These are phyloP conservation scores for Fusarium buharicum DNA, from an alignment of 2,329 filamentous ascomycete genomes.

Conservation along the genomic window DNA sequence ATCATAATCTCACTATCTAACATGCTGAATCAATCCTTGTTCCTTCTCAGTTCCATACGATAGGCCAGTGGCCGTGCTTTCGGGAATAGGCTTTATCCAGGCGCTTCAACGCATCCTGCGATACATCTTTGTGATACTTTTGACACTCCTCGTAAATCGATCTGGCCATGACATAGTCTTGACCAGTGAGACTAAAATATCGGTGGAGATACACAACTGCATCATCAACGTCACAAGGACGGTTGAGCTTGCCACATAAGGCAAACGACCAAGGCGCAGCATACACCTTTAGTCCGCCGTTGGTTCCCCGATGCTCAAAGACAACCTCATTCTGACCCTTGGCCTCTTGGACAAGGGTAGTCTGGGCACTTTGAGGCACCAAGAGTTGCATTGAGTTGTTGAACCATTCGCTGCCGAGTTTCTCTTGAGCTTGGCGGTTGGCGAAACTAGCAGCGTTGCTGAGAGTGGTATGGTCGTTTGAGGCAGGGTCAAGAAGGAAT, in stretches of 20 bases:
- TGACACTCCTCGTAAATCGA: conserved; percentile 29
- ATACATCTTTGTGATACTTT: conserved; percentile 31
- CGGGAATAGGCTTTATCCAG: conserved; percentile 23
- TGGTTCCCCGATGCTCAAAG: conserved; percentile 30
- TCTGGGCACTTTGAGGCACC: conserved; percentile 25
- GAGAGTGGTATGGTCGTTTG: conserved; percentile 20
- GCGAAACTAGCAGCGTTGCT: conserved; percentile 36
- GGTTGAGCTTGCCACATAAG: conserved; percentile 37
- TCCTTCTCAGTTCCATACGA: conserved; percentile 24
- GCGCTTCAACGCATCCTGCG: conserved; percentile 15
- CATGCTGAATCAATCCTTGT: neutral
- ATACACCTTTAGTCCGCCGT: conserved; percentile 31
- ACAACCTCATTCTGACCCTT: conserved; percentile 28
- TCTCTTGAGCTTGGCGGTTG: conserved; percentile 22
- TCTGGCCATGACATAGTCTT: conserved; percentile 11
- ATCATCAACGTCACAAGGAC: conserved; percentile 31
- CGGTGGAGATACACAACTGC: conserved; percentile 35
- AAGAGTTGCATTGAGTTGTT: conserved; percentile 41
- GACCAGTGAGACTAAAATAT: conserved; percentile 12
- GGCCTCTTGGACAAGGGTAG: conserved; percentile 20
- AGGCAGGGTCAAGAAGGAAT: conserved; percentile 33
- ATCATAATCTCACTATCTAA: conserved; percentile 24
- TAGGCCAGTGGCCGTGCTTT: conserved; percentile 24
- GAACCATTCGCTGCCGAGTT: conserved; percentile 39
- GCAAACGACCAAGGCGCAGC: conserved; percentile 40